Percentiles rank a stretch among this genome's conserved stretches.
phyloP scores from a whole-genome alignment of 805 yeast genomes.

The Monosporozyma yasuniensis region DNA sequence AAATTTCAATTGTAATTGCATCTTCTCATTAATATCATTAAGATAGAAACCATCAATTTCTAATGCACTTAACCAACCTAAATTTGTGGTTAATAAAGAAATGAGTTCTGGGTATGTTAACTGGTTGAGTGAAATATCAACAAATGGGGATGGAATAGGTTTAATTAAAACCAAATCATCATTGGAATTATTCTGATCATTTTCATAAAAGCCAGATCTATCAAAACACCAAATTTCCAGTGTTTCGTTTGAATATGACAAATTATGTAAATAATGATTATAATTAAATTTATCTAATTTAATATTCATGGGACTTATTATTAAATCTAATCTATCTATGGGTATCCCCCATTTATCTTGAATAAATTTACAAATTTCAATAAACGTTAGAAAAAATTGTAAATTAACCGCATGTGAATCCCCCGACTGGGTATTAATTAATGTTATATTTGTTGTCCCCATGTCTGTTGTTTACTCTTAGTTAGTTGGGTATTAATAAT shows the following conservation, averaged over 20 bases:
- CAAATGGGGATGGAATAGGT: conserved; percentile 2
- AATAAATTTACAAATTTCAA: conserved; percentile 36
- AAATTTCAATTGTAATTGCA: background rate
- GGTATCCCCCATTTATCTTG: conserved; percentile 28
- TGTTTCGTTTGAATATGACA: background rate
- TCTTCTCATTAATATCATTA: background rate
- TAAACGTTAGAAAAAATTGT: conserved; percentile 34
- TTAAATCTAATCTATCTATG: background rate
- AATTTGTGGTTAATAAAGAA: conserved; percentile 34
- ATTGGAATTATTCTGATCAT: background rate
- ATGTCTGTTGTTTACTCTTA: no score
- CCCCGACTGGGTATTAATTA: conserved; percentile 41
- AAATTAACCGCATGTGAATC: conserved; percentile 29
- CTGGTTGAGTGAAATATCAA: background rate
- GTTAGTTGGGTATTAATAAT: background rate
- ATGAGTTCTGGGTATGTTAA: background rate
- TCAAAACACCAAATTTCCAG: background rate
- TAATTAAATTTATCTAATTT: background rate
- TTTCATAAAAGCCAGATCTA: background rate
- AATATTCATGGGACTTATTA: background rate
- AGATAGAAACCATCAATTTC: conserved; percentile 34
- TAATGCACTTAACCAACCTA: conserved; percentile 45
- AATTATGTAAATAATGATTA: background rate
- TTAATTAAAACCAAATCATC: background rate
- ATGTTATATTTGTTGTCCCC: conserved; percentile 4